Base-by-base conservation (phyloP, 768 basidiomycete species). In the Hypholoma fasciculare region DNA sequence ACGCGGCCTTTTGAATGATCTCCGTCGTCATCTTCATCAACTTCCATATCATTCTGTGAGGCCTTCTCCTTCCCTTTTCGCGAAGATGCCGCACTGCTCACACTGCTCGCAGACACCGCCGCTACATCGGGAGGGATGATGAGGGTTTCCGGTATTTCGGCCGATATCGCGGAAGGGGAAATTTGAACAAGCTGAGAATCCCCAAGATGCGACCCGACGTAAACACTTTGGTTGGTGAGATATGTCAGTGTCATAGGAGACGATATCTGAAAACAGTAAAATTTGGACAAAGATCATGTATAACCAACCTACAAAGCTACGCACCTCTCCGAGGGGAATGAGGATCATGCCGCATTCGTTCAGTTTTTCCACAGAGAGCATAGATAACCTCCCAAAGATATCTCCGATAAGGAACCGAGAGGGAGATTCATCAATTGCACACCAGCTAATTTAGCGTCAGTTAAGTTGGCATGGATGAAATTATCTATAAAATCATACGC, bases 171-270 rank as follows among this genome's bases (percentile, higher is more conserved):
- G 1, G 71, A 73, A 37, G 72, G 63, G 11, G 75, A 81, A 54
- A 96, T 81, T 51, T 81, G 78, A 2, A 95, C 64, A 9, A 96
- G 72, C 61, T 94, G 90, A 1, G 92, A 89, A 68, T 95, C 87
- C 16, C 92, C 92, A 14, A 82, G 76, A 62, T 93, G 89, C 6
- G 94, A 95, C 16, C 93, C 91, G 19, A 94, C 75, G 65, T 87
- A 96, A 7, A 94, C 61, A 8, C 82, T 72, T 68, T 91, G 87
- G 48, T 83, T 80, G 5, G 85, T 78, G 12, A 97, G 78, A 63
- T 93, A 88, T 1, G 89, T 85, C 58, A 96, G 66, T 11, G 85
- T 81, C 9, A 79, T 89, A 0, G 92, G 76, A 9, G 92, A 78
- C 1, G 93, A 90, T 30, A 82, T 82, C 91, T 93, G 27, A 46